Evolutionary conservation across 495 filamentous ascomycete species (phyloP), one percentile per base, ranked within the genome.

Genomic region (Chaetomidium leptoderma): DNA sequence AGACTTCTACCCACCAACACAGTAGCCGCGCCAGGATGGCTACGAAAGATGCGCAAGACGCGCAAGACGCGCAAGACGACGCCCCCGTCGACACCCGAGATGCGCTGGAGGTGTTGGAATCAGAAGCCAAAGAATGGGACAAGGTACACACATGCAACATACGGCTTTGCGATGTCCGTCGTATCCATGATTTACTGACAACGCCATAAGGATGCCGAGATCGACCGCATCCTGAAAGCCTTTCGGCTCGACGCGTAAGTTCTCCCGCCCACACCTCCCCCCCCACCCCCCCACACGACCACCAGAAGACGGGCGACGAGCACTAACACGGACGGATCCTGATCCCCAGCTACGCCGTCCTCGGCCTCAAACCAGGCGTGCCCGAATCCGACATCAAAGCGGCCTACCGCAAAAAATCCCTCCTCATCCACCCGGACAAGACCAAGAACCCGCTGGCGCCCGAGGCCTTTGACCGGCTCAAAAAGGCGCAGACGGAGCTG

Each of bases 361-460:
- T 99, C 26, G 93, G 95, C 72, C 86, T 99, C 55, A 91, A 95
- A 72, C 93, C 93, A 7, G 93, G 93, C 67, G 89, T 96, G 33
- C 84, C 93, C 24, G 93, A 97, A 64, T 91, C 90, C 53, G 95
- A 97, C 75, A 97, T 99, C 78, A 97, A 97, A 74, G 74, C 84
- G 58, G 78, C 81, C 69, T 99, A 97, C 78, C 90, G 93, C 74
- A 91, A 87, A 64, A 97, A 96, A 70, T 99, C 93, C 16, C 86
- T 99, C 32, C 83, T 99, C 6, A 97, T 99, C 77, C 93, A 99
- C 76, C 93, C 93, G 11, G 93, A 99, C 75, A 97, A 97, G 74
- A 97, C 95, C 50, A 84, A 83, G 62, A 97, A 99, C 70, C 89
- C 90, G 1, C 80, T 77, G 29, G 93, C 93, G 9, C 92, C 93